These are phyloP conservation scores for Rugosomyces carneus DNA, from an alignment of 1,284 basidiomycete genomes.

Conservation along the genomic window DNA sequence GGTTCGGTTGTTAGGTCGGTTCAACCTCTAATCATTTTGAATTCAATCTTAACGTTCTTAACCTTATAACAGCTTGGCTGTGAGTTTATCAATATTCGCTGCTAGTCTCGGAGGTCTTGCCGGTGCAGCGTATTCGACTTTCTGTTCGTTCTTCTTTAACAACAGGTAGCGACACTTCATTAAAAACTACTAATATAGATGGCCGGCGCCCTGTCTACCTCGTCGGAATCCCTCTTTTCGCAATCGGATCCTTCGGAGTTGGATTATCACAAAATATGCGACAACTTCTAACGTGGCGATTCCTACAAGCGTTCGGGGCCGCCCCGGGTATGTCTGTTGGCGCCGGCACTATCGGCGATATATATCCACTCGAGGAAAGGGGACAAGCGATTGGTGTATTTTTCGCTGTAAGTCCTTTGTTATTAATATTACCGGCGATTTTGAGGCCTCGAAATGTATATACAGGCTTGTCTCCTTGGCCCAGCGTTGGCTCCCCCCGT, in stretches of 20 bases:
- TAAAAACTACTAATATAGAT: conserved; percentile 29
- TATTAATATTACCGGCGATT: background rate
- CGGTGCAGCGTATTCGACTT: conserved; percentile 29
- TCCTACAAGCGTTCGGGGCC: conserved; percentile 59
- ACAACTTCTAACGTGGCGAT: conserved; percentile 52
- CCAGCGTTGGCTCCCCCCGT: conserved; percentile 38
- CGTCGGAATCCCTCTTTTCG: conserved; percentile 52
- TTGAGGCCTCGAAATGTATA: background rate
- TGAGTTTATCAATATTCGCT: conserved; percentile 29
- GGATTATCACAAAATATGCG: conserved; percentile 40
- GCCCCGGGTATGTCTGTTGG: conserved; percentile 52
- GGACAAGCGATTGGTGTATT: conserved; percentile 61
- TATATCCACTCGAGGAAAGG: conserved; percentile 55
- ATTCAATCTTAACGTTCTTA: background rate
- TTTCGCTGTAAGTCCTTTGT: conserved; percentile 39
- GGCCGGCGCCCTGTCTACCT: conserved; percentile 62
- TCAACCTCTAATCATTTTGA: background rate
- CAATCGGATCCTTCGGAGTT: conserved; percentile 57
- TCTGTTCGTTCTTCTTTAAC: conserved; percentile 22
- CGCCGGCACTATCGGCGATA: conserved; percentile 58
- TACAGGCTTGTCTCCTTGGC: conserved; percentile 39
- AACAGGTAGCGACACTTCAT: background rate
- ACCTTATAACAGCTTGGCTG: conserved; percentile 23
- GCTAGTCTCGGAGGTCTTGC: conserved; percentile 24
- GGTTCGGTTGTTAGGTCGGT: conserved; percentile 47